Evolutionary conservation across 805 yeast genomes (phyloP).

Genomic region (Candida anglica): DNA sequence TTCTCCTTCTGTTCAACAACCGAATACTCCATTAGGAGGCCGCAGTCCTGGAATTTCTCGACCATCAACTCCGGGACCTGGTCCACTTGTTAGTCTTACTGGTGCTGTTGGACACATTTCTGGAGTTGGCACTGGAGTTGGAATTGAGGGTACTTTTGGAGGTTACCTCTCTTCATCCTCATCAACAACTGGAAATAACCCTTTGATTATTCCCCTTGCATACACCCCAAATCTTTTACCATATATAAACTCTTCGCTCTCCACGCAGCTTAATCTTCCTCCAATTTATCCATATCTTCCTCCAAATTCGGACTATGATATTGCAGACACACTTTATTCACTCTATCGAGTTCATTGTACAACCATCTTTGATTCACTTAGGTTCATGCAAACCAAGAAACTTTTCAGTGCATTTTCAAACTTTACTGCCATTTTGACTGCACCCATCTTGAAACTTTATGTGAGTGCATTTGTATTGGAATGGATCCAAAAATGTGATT

Average conservation of each 20-base stretch:
- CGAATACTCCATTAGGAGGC: no score
- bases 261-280: conserved; percentile 24
- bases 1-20: conserved; percentile 8
- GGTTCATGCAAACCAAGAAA: conserved; percentile 64
- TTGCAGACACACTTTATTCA: conserved; percentile 58
- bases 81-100: not conserved
- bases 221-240: conserved; percentile 28
- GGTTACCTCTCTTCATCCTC: no score
- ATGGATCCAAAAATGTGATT: conserved; percentile 72
- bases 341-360: conserved; percentile 64
- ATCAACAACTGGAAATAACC: no score
- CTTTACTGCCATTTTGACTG: conserved; percentile 53
- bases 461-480: conserved; percentile 42
- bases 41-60: no score
- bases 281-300: conserved; percentile 42
- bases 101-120: not conserved
- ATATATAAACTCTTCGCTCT: conserved; percentile 9
- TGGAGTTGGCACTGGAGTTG: no score
- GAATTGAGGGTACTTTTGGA: no score
- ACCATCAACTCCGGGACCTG: not conserved
- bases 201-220: no score
- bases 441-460: conserved; percentile 59
- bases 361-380: conserved; percentile 57
- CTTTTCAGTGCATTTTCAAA: conserved; percentile 50
- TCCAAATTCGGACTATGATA: conserved; percentile 46